Evolutionary conservation across 140 eudicot genomes (phyloP), one percentile per base, ranked within the genome.

Genomic region (Senecio squalidus): DNA sequence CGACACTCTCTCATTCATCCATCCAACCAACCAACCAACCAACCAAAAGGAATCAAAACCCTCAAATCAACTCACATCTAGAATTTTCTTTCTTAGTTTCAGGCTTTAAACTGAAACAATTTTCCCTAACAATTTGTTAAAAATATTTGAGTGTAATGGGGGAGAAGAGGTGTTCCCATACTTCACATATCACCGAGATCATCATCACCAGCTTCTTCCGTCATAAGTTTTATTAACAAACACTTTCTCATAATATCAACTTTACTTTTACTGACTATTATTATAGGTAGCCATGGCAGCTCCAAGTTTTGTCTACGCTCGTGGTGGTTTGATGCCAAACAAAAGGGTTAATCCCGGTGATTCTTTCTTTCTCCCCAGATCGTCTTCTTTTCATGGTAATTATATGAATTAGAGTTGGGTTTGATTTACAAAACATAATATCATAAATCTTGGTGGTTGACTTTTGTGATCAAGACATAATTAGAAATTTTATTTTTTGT

Each of bases 151-250:
- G 41, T 71, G 77, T 70, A 84, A 73, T 82, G 88, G 88, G 75
- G 44, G 83, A 73, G 74, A 83, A 75, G 51, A 66, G 96, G 72
- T 77, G 88, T 71, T 84, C 96, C 52, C 88, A 88, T 76, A 84
- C 91, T 71, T 88, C 96, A 64, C 94, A 88, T 38, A 88, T 88
- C 88, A 88, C 91, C 5, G 88, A 78, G 40, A 77, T 88, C 76
- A 84, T 88, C 76, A 88, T 88, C 78, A 88, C 96, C 69, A 88
- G 91, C 82, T 84, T 88, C 56, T 88, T 88, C 52, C 95, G 91
- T 57, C 96, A 88, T 68, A 88, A 88, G 82, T 76, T 16, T 63
- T 22, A 62, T 55, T 11, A 40, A 34, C 63, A 23, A 2, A 8
- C 5, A 31, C 29, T 0, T 18, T 16, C 49, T 38, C 23, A 28